These are phyloP conservation scores for Ascoidea rubescens DNA, from an alignment of 805 yeast genomes.

Conservation along the genomic window DNA sequence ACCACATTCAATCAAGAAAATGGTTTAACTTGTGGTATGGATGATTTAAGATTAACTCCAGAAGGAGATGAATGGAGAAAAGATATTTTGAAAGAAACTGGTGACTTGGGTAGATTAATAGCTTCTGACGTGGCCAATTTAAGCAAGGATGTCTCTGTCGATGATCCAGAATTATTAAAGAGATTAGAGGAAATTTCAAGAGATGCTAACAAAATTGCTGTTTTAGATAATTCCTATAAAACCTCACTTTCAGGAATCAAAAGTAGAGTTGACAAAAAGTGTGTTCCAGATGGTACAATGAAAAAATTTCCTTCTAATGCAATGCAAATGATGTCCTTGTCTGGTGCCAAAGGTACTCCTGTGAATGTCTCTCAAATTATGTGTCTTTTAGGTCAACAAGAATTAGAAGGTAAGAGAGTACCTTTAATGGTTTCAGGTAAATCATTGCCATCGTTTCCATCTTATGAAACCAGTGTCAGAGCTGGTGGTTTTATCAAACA, in stretches of 20 bases:
- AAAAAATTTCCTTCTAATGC: slow-evolving; percentile 90
- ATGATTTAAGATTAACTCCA: slow-evolving; percentile 80
- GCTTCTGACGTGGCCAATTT: slow-evolving; percentile 91
- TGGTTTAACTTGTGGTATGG: slow-evolving; percentile 99
- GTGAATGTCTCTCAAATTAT: slow-evolving; percentile 98
- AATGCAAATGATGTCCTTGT: slow-evolving; percentile 98
- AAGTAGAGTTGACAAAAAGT: slow-evolving; percentile 83
- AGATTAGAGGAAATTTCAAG: slow-evolving; percentile 91
- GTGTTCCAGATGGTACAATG: slow-evolving; percentile 95
- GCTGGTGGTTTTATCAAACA: slow-evolving; percentile 98
- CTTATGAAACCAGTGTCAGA: slow-evolving; percentile 91
- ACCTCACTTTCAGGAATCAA: slow-evolving; percentile 86
- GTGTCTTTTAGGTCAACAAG: slow-evolving; percentile 99
- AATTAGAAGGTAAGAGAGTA: slow-evolving; percentile 97
- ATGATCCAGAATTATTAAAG: slow-evolving; percentile 66
- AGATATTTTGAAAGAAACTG: slow-evolving; percentile 65
- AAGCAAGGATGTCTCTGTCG: slow-evolving; percentile 25
- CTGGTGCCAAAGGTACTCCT: slow-evolving; percentile 98
- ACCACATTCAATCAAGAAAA: slow-evolving; percentile 86
- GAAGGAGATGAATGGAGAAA: slow-evolving; percentile 87
- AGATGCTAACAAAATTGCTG: slow-evolving; percentile 84
- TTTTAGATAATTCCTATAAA: slow-evolving; percentile 90
- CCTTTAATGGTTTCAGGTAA: slow-evolving; percentile 99
- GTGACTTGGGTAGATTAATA: slow-evolving; percentile 78
- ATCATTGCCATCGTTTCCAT: slow-evolving; percentile 90